Evolutionary conservation across 352 stramenopile genomes (phyloP).

Genomic region (Aphanomyces astaci): DNA sequence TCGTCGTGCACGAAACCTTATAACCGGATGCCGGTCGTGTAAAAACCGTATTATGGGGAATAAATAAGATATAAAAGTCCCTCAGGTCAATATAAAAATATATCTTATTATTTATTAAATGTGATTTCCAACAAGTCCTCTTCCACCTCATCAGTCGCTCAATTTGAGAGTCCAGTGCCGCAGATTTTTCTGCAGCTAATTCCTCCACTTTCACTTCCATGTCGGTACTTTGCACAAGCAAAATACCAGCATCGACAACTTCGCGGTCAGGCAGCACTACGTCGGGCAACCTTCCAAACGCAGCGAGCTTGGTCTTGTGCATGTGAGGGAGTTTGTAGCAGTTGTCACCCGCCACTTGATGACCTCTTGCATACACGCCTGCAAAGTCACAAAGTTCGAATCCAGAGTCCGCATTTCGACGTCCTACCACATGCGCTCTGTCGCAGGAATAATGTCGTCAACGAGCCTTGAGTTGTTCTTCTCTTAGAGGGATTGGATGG

Average conservation of each 20-base stretch:
- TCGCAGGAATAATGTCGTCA: not conserved
- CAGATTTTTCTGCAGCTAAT: not conserved
- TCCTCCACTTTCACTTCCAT: not conserved
- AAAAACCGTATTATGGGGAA: too few species aligned
- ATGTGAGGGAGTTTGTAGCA: not conserved
- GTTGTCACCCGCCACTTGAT: not conserved
- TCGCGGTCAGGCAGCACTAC: not conserved
- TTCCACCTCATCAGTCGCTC: too few species aligned
- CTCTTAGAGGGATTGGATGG: conserved; percentile 24
- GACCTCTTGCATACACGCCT: not conserved
- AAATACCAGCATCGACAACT: not conserved
- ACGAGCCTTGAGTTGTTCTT: not conserved
- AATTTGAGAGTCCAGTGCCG: too few species aligned
- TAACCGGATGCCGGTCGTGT: too few species aligned
- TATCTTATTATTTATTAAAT: too few species aligned
- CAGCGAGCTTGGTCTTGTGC: not conserved
- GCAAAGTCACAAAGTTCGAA: not conserved
- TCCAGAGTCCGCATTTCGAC: not conserved
- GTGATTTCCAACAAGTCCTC: too few species aligned
- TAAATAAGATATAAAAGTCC: too few species aligned
- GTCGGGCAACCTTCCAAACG: not conserved
- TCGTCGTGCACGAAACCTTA: too few species aligned
- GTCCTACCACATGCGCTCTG: not conserved
- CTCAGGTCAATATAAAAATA: too few species aligned
- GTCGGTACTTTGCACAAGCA: not conserved